Evolutionary conservation across 2,329 filamentous ascomycete species (phyloP), one percentile per base, ranked within the genome.

Genomic region (Tolypocladium tropicale): DNA sequence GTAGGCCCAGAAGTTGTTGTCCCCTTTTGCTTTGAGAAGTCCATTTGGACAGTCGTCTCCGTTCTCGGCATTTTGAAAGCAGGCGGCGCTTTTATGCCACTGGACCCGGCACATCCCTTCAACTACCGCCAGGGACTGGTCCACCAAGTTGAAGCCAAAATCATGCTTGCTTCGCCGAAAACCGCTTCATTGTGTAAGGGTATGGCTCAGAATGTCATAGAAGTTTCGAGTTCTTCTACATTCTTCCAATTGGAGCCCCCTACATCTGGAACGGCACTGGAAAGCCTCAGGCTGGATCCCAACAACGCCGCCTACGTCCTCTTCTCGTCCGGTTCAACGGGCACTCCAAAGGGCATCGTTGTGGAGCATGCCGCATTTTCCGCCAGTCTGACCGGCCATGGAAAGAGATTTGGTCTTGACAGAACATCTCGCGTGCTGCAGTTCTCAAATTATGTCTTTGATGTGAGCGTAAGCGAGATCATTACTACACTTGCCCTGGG

Each of bases 371-470:
- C 56, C 51, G 14, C 59, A 57, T 9, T 39, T 56, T 9, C 39
- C 43, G 41, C 16, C 52, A 43, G 25, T n/a, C 32, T 53, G 56
- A 18, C 51, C 39, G 7, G 53, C 54, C 33, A 58, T 56, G 54
- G 41, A 11, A 54, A 59, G 39, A 48, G 52, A 14, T 53, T 58
- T 25, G 52, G 55, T 9, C 23, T 56, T 54, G 73, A 70, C 39
- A 65, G 63, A 2, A 50, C 53, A 3, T 41, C 28, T 16, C 53
- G 52, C 7, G 53, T 61, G 52, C 58, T 63, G 37, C 59, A 62
- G 14, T 62, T 62, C 56, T 76, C 76, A 4, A 73, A 73, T 7
- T 78, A 76, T 59, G 76, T 74, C 1, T 81, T 81, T 51, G 78
- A 82, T 56, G 73, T 73, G 1, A 74, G 72, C 43, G 64, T 81